Evolutionary conservation across 495 filamentous ascomycete species (phyloP).

Genomic region (Hypoxylon lienhwacheense): DNA sequence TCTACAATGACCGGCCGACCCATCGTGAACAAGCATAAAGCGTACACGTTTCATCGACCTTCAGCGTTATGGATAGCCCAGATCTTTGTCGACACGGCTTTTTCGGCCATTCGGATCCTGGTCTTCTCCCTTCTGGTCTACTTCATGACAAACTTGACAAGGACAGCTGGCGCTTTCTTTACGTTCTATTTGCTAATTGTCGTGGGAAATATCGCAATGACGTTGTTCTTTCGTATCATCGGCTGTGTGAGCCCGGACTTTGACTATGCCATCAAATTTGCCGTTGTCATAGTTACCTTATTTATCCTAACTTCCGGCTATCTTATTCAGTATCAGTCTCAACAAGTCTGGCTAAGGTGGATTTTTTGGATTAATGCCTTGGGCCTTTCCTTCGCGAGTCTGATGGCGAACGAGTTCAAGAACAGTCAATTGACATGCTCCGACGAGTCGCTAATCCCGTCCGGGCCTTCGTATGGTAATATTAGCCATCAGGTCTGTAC

Average conservation of each 20-base stretch:
- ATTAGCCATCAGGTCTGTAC: slow-evolving; percentile 76
- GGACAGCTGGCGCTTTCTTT: slow-evolving; percentile 74
- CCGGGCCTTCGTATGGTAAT: slow-evolving; percentile 63
- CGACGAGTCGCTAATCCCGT: slow-evolving; percentile 64
- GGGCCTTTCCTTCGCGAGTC: slow-evolving; percentile 67
- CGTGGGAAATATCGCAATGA: slow-evolving; percentile 73
- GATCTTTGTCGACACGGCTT: slow-evolving; percentile 75
- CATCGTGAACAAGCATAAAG: slow-evolving; percentile 77
- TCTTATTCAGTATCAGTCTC: slow-evolving; percentile 69
- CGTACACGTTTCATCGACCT: slow-evolving; percentile 77
- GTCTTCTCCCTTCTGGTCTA: slow-evolving; percentile 77
- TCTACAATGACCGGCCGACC: slow-evolving; percentile 71
- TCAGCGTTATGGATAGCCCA: slow-evolving; percentile 80
- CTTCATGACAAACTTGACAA: slow-evolving; percentile 71
- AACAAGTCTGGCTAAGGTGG: slow-evolving; percentile 77
- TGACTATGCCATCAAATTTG: slow-evolving; percentile 82
- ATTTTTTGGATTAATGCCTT: slow-evolving; percentile 81
- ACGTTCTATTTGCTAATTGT: slow-evolving; percentile 73
- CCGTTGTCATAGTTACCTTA: slow-evolving; percentile 71
- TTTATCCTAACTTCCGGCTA: slow-evolving; percentile 81
- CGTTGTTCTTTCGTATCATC: slow-evolving; percentile 76
- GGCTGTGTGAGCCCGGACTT: slow-evolving; percentile 81
- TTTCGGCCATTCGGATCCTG: slow-evolving; percentile 66
- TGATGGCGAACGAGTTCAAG: slow-evolving; percentile 86
- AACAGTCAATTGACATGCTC: slow-evolving; percentile 64